These are phyloP conservation scores for Starmera dryadoides DNA, from an alignment of 805 yeast species.

Conservation along the genomic window DNA sequence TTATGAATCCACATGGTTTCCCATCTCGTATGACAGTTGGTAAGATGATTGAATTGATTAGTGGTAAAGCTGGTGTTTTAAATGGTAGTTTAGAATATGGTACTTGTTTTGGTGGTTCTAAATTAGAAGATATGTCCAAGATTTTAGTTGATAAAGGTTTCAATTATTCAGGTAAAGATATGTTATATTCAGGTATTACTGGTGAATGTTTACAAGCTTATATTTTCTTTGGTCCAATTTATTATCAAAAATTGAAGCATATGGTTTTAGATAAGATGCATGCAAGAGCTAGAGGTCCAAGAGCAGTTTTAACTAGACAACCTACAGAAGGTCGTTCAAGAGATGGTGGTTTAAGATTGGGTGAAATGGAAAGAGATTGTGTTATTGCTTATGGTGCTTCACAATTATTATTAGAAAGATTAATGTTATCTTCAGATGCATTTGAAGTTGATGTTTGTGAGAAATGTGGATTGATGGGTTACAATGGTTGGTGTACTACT, in stretches of 20 bases:
- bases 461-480: constrained; percentile 94
- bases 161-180: constrained; percentile 93
- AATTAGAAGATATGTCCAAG: constrained; percentile 89
- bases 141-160: constrained; percentile 87
- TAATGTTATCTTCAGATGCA: constrained; percentile 96
- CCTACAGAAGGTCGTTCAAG: constrained; percentile 99
- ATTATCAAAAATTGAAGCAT: constrained; percentile 96
- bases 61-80: constrained; percentile 96
- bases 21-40: constrained; percentile 99
- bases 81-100: constrained; percentile 91
- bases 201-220: constrained; percentile 97
- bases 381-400: constrained; percentile 99
- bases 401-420: constrained; percentile 83
- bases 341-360: constrained; percentile 97
- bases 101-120: constrained; percentile 98
- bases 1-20: constrained; percentile 99
- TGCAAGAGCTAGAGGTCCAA: constrained; percentile 98
- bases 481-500: constrained; percentile 96
- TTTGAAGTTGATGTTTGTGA: constrained; percentile 95
- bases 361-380: constrained; percentile 99
- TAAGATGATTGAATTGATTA: constrained; percentile 91
- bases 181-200: constrained; percentile 94
- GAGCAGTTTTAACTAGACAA: constrained; percentile 96
- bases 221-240: constrained; percentile 97
- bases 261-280: constrained; percentile 99